Conservation (phyloP, 2,329 filamentous ascomycete species). For the Fusarium sp. region DNA sequence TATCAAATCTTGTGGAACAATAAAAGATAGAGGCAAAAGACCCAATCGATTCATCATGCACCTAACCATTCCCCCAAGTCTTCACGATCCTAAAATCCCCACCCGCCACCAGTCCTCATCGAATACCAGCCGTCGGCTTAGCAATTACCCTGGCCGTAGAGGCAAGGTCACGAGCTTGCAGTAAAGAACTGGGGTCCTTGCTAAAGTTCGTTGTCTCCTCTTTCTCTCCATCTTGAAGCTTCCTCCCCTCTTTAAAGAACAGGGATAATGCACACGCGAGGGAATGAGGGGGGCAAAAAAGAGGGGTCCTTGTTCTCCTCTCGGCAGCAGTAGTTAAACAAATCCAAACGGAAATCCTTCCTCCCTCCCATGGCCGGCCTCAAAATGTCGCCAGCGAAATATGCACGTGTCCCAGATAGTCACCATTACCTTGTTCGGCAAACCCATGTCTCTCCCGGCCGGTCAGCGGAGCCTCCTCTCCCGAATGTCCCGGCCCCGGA, state of each 20-base stretch:
- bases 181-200: neutral
- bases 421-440: neutral
- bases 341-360: neutral
- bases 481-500: conserved; percentile 24
- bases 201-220: neutral
- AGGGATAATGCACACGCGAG: neutral
- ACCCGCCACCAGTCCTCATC: conserved; percentile 28
- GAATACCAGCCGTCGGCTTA: conserved; percentile 42
- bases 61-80: neutral
- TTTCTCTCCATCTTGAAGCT: neutral
- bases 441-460: neutral
- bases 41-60: neutral
- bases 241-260: neutral
- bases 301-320: neutral
- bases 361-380: neutral
- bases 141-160: conserved; percentile 32
- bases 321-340: neutral
- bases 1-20: neutral
- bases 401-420: neutral
- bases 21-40: neutral
- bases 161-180: conserved; percentile 11
- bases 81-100: conserved; percentile 1
- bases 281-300: neutral
- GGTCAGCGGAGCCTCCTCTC: neutral
- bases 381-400: neutral